Conservation (phyloP, 2,329 filamentous ascomycete species). For the Ceratocystis eucalypticola region DNA sequence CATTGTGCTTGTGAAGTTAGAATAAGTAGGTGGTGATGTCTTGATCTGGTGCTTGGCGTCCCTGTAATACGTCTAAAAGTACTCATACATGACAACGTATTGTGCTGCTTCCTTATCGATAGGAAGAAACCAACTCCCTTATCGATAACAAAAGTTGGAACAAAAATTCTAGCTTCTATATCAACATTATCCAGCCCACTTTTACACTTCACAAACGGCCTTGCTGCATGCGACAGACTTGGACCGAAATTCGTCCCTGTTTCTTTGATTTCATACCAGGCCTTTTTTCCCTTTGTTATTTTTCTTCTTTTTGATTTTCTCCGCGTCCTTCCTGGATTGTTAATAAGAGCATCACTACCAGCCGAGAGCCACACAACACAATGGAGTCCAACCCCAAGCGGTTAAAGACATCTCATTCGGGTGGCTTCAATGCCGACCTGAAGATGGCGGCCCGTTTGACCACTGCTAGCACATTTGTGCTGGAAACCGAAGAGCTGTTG, state of each 20-base stretch:
- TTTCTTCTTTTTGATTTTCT: not conserved
- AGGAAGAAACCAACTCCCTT: not conserved
- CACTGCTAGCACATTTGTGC: constrained; percentile 41
- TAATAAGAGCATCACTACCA: too few relatives aligned
- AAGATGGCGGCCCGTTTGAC: constrained; percentile 30
- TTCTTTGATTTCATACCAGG: not conserved
- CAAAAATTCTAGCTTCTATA: constrained; percentile 14
- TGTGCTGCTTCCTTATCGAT: not conserved
- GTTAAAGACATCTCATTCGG: constrained; percentile 34
- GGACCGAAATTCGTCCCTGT: not conserved
- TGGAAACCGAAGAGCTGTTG: constrained; percentile 47
- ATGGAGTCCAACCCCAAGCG: constrained; percentile 39
- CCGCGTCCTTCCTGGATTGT: too few relatives aligned
- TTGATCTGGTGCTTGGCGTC: too few relatives aligned
- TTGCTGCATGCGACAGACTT: not conserved
- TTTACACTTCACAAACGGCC: not conserved
- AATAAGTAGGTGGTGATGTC: not conserved
- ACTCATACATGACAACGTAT: not conserved
- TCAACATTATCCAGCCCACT: not conserved
- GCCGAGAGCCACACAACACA: not conserved
- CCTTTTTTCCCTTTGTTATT: not conserved
- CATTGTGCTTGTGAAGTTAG: not conserved
- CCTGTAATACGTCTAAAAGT: not conserved
- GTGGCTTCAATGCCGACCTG: constrained; percentile 31
- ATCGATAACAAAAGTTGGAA: constrained; percentile 17